phyloP scores from a whole-genome alignment of 2,329 filamentous ascomycete species.

The Ascochyta clinopodiicola region DNA sequence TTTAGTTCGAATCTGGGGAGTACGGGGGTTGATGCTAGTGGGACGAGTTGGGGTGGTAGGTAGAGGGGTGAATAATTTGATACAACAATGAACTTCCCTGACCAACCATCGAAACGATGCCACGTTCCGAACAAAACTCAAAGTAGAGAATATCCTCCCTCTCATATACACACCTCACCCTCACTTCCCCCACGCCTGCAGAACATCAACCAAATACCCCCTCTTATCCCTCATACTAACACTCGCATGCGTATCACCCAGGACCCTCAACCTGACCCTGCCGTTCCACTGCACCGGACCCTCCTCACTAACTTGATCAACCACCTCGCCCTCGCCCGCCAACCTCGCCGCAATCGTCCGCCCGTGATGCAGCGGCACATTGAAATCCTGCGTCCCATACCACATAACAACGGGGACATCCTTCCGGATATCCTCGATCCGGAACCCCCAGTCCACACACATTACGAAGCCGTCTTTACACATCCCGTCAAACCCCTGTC shows the following conservation, averaged over 20 bases:
- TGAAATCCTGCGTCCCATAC: constrained; percentile 45
- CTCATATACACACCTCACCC: too few species aligned
- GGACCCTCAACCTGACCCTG: constrained; percentile 37
- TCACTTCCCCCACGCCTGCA: constrained; percentile 17
- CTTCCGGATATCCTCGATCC: constrained; percentile 43
- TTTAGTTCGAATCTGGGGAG: constrained; percentile 55
- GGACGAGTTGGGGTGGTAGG: constrained; percentile 44
- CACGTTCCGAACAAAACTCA: too few species aligned
- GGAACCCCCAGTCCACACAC: constrained; percentile 42
- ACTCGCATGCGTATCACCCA: constrained; percentile 47
- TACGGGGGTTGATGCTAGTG: constrained; percentile 44
- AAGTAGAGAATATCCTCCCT: too few species aligned
- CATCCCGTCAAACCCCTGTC: constrained; percentile 40
- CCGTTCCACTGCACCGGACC: constrained; percentile 8
- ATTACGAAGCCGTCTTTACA: constrained; percentile 40
- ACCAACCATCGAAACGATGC: too few species aligned
- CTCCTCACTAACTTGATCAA: not conserved
- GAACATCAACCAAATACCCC: constrained; percentile 23
- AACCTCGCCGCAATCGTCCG: constrained; percentile 39
- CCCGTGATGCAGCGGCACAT: constrained; percentile 46
- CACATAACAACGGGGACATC: constrained; percentile 49
- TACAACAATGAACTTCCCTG: too few species aligned
- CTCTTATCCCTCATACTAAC: constrained; percentile 22
- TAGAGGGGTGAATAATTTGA: not conserved
- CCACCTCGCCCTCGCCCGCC: constrained; percentile 13